A percentile compares a stretch with the other conserved stretches of the same genome.
Conservation (phyloP, 2,329 filamentous ascomycete species). For the Diaporthe sp. region DNA sequence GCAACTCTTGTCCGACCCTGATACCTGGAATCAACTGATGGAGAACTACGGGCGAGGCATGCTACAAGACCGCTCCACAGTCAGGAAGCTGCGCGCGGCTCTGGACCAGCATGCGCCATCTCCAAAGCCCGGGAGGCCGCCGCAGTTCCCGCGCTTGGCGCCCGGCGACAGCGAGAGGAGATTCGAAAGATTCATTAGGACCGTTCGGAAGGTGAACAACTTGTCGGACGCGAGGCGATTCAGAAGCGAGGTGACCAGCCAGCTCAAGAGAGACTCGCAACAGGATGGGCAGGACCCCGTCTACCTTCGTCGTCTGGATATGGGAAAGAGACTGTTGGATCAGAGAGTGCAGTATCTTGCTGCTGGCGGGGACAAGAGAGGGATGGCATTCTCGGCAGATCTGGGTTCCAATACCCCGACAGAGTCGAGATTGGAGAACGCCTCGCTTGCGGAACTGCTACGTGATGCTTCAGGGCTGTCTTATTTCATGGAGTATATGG, state of each 20-base stretch:
- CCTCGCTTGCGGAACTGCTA: slow-evolving; percentile 84
- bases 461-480: slow-evolving; percentile 91
- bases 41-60: slow-evolving; percentile 88
- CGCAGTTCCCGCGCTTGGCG: slow-evolving; percentile 80
- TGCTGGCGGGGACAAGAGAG: slow-evolving; percentile 66
- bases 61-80: slow-evolving; percentile 94
- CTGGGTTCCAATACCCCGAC: slow-evolving; percentile 44
- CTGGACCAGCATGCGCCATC: slow-evolving; percentile 93
- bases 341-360: slow-evolving; percentile 88
- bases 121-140: slow-evolving; percentile 72
- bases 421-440: slow-evolving; percentile 77
- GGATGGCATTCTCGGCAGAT: slow-evolving; percentile 40
- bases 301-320: slow-evolving; percentile 90
- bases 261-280: slow-evolving; percentile 85
- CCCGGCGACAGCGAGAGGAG: slow-evolving; percentile 89
- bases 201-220: slow-evolving; percentile 88
- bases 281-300: slow-evolving; percentile 84
- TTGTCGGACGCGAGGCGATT: slow-evolving; percentile 93
- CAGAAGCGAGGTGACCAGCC: slow-evolving; percentile 90
- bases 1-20: slow-evolving; percentile 85
- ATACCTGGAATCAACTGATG: slow-evolving; percentile 97
- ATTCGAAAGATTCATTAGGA: slow-evolving; percentile 93
- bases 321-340: slow-evolving; percentile 89
- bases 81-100: slow-evolving; percentile 89
- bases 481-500: slow-evolving; percentile 99